Evolutionary conservation across 2,329 filamentous ascomycete species (phyloP).

Genomic region (Paraconiothyrium sp.): DNA sequence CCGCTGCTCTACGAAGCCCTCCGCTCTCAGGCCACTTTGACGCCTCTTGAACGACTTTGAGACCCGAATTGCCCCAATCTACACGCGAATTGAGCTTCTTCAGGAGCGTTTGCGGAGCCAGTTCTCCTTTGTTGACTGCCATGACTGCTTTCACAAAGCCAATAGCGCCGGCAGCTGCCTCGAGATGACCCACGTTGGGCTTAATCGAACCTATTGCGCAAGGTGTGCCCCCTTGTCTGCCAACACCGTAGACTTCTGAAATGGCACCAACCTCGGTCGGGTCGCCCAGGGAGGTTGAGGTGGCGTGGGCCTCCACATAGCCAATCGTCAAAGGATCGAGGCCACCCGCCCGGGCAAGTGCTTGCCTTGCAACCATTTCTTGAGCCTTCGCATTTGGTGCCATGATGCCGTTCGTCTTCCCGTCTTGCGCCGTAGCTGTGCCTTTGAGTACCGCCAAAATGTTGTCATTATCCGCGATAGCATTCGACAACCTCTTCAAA

Average conservation of each 20-base stretch:
- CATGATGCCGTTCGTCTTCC: conserved; percentile 35
- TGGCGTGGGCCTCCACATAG: conserved; percentile 60
- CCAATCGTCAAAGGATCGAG: conserved; percentile 39
- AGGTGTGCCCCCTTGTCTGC: conserved; percentile 6
- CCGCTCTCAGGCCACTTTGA: conserved; percentile 31
- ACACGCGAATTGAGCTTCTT: conserved; percentile 46
- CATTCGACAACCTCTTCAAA: conserved; percentile 55
- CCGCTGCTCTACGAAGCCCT: conserved; percentile 45
- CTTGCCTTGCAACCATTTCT: conserved; percentile 37
- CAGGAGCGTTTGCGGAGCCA: conserved; percentile 38
- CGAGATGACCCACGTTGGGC: conserved; percentile 55
- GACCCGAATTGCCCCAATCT: conserved; percentile 36
- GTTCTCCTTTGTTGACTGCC: conserved; percentile 47
- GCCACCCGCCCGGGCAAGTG: conserved; percentile 48
- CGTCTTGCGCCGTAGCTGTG: conserved; percentile 38
- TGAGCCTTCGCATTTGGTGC: conserved; percentile 57
- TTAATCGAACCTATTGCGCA: conserved; percentile 26
- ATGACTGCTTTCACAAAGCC: conserved; percentile 52
- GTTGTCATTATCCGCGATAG: conserved; percentile 48
- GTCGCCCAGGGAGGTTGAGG: conserved; percentile 65
- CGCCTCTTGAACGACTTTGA: conserved; percentile 40
- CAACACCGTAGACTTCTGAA: conserved; percentile 28
- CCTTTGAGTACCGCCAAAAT: conserved; percentile 44
- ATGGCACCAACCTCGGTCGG: conserved; percentile 39
- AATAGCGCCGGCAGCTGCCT: conserved; percentile 50